Evolutionary conservation across 768 basidiomycete genomes (phyloP), one percentile per base, ranked within the genome.

Genomic region (Mycena indigotica): DNA sequence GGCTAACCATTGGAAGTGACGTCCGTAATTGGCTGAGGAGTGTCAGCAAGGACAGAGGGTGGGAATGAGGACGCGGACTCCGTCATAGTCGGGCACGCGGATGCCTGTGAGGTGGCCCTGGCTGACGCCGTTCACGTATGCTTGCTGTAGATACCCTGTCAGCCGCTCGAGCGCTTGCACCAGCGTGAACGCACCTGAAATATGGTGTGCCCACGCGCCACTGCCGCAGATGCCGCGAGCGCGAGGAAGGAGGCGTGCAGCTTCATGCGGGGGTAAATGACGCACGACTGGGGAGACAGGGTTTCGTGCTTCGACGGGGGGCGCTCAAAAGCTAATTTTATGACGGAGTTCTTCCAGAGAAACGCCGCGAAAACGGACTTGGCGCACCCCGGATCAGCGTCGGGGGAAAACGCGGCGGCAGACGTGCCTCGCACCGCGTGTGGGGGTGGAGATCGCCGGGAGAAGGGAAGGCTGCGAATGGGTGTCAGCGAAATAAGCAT

Each of bases 41-140:
- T 29, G 26, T 10, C 35, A 38, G 35, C 25, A 12, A 51, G 29
- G 24, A 13, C 17, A 23, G n/a, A 16, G 23, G 32, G 38, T 2
- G 29, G 10, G 17, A 1, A 19, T 25, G 40, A 26, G 5, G 48
- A 55, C 62, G 35, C 35, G n/a, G 10, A 76, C 74, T 1, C 76
- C 79, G 56, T 81, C 79, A 56, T 80, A 82, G 50, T 72, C 70
- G 19, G 77, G 77, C 13, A 73, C 68, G 49, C 79, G 62, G 61
- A 81, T 80, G 19, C 79, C 76, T 17, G 58, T 70, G 45, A 72
- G 53, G 54, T 79, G 75, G 56, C 80, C 76, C 70, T 80, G 73
- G 55, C 65, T 51, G 64, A 77, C 81, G 17, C 81, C 82, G 61
- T 84, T 83, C 46, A 84, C 79, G 56, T 76, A 80, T 30, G 82